These are phyloP conservation scores for Ammopiptanthus mongolicus DNA, from an alignment of 306 rosid genomes.

Conservation along the genomic window DNA sequence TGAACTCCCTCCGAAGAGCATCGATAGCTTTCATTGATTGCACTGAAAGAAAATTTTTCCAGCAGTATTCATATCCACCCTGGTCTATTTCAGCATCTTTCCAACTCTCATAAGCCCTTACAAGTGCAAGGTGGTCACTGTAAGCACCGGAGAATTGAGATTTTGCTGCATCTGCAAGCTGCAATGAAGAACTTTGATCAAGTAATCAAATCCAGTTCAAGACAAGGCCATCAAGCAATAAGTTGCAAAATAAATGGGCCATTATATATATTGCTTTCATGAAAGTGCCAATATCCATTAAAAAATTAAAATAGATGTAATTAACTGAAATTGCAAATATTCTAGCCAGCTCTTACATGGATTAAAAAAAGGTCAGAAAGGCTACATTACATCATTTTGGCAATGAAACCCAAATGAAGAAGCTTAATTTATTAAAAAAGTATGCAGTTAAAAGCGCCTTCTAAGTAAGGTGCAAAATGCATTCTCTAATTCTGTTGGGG, in stretches of 20 bases:
- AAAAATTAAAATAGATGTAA: not conserved
- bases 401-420: not conserved
- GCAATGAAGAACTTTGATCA: constrained; percentile 28
- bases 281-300: not conserved
- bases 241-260: not conserved
- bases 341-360: not conserved
- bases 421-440: not conserved
- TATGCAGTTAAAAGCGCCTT: not conserved
- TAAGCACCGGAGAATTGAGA: constrained; percentile 66
- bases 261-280: not conserved
- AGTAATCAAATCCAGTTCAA: constrained; percentile 24
- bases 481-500: not conserved
- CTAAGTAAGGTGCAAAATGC: not conserved
- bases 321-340: not conserved
- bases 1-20: constrained; percentile 78
- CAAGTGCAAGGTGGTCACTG: constrained; percentile 94
- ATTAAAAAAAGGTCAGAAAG: not conserved
- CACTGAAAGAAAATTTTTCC: constrained; percentile 83
- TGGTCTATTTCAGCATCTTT: constrained; percentile 70
- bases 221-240: not conserved
- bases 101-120: constrained; percentile 86
- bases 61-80: constrained; percentile 84
- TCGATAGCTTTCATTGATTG: constrained; percentile 96
- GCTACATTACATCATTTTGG: not conserved
- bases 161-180: constrained; percentile 98